These are phyloP conservation scores for Botryotinia calthae DNA, from an alignment of 2,329 filamentous ascomycete species.

Conservation along the genomic window DNA sequence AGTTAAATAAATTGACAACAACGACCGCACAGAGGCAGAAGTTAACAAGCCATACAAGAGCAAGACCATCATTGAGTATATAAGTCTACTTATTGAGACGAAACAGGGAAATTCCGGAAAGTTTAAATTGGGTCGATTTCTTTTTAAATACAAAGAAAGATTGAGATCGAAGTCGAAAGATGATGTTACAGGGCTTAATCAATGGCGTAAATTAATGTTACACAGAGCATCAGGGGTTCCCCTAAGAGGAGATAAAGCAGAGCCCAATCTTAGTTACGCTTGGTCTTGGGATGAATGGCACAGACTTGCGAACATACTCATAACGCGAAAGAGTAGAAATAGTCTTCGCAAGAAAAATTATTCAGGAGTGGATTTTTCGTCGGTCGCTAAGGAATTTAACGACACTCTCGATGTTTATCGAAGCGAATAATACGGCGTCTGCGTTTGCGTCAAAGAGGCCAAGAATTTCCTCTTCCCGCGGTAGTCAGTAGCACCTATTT, in stretches of 20 bases:
- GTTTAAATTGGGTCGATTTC: background rate
- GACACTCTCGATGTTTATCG: background rate
- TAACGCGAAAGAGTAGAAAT: background rate
- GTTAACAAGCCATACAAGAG: background rate
- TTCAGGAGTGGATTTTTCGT: background rate
- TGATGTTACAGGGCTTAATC: background rate
- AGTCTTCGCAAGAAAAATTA: background rate
- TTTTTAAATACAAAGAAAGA: background rate
- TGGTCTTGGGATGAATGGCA: background rate
- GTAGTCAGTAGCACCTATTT: background rate
- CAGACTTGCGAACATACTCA: background rate
- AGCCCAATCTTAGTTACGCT: background rate
- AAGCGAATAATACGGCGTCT: background rate
- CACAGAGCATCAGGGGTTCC: background rate
- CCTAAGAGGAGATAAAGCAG: background rate
- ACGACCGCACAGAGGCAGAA: background rate
- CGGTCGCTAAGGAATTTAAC: background rate
- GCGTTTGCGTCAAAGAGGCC: background rate
- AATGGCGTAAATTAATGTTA: background rate
- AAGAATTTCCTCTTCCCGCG: background rate
- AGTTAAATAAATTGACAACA: background rate
- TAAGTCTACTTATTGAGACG: background rate
- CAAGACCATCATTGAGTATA: background rate
- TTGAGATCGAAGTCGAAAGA: background rate
- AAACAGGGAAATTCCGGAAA: background rate